phyloP scores from a whole-genome alignment of 2,329 filamentous ascomycete genomes.

The Talaromyces sp. region DNA sequence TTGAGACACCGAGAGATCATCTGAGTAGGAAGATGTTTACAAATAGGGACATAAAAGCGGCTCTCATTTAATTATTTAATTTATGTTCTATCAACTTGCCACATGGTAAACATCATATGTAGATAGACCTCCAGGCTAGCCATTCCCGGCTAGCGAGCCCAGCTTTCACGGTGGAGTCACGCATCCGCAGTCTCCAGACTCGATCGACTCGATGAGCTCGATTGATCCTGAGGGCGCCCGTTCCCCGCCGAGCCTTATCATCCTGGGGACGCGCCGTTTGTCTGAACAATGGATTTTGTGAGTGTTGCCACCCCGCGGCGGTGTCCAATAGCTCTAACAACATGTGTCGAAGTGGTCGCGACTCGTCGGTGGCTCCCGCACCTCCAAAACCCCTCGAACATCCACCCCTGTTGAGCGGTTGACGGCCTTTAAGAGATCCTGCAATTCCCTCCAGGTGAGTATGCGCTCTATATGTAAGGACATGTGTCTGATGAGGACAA shows the following conservation, averaged over 20 bases:
- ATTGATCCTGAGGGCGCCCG: background rate
- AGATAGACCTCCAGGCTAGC: background rate
- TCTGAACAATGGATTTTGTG: conserved; percentile 5
- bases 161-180: background rate
- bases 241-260: background rate
- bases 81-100: too few relatives aligned
- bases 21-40: too few relatives aligned
- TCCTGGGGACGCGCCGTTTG: background rate
- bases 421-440: conserved; percentile 56
- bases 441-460: conserved; percentile 38
- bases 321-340: background rate
- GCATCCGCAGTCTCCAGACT: background rate
- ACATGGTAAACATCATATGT: too few relatives aligned
- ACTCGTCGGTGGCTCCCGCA: conserved; percentile 53
- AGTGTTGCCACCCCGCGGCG: background rate
- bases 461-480: conserved; percentile 2
- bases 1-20: too few relatives aligned
- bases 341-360: conserved; percentile 49
- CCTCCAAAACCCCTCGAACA: conserved; percentile 44
- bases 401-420: conserved; percentile 57
- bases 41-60: too few relatives aligned
- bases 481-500: conserved; percentile 20
- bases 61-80: too few relatives aligned
- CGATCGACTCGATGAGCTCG: background rate
- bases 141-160: too few relatives aligned